A percentile compares a stretch with the other conserved stretches of the same genome.
phyloP scores from a whole-genome alignment of 2,329 filamentous ascomycete species.

The Trichophyton equinum region DNA sequence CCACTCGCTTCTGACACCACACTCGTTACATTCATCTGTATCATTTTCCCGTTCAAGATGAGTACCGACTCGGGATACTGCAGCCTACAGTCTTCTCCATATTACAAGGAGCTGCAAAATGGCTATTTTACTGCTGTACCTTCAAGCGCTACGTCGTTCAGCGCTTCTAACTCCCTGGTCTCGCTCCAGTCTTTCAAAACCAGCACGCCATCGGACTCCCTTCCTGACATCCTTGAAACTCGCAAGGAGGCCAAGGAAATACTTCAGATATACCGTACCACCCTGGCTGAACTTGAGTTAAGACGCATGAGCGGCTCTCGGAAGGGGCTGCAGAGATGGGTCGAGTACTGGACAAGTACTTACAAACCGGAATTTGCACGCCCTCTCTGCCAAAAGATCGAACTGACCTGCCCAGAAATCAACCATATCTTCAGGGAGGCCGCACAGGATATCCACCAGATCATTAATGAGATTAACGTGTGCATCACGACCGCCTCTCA shows the following conservation, averaged over 20 bases:
- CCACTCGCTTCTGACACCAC: background rate
- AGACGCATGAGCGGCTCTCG: constrained; percentile 22
- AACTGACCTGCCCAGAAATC: constrained; percentile 13
- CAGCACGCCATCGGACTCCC: background rate
- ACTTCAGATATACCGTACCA: constrained; percentile 18
- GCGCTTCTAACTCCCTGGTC: background rate
- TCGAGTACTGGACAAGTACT: constrained; percentile 20
- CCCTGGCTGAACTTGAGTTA: constrained; percentile 20
- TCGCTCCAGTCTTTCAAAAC: background rate
- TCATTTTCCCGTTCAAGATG: background rate
- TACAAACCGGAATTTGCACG: constrained; percentile 16
- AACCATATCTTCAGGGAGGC: constrained; percentile 19
- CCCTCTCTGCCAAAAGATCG: constrained; percentile 10
- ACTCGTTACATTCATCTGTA: background rate
- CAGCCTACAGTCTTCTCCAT: background rate
- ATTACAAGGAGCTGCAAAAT: background rate
- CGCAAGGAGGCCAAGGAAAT: constrained; percentile 17
- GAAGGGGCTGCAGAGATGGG: constrained; percentile 19
- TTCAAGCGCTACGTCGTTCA: background rate
- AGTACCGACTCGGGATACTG: background rate
- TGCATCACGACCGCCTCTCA: constrained; percentile 14
- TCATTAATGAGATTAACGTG: constrained; percentile 16
- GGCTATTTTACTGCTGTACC: background rate
- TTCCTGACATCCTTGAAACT: constrained; percentile 11
- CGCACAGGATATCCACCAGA: constrained; percentile 17